Base-by-base conservation (phyloP, 495 filamentous ascomycete genomes). In the Penicillium turbatum region DNA sequence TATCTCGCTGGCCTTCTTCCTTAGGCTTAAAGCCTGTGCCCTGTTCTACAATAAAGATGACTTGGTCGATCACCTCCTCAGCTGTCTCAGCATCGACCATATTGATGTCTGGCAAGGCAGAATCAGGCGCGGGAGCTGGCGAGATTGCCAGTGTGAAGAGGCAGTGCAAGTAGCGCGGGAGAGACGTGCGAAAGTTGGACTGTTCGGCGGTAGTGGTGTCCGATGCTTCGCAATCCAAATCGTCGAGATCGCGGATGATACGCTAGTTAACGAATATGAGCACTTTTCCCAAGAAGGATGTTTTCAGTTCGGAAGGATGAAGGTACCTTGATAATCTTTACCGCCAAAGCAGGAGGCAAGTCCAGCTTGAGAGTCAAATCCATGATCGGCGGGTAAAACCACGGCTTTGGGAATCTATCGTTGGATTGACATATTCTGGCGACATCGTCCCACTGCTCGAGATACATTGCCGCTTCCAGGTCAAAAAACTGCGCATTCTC, bases 21-120 rank as follows among this genome's bases (percentile, higher is more conserved):
- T 30, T 13, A 15, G 4, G 7, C 19, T 12, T 13, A 5, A 13
- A 11, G 8, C 4, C 31, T 31, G 40, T 61, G 15, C 73, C 57
- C 21, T 76, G 67, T 24, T 71, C 64, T 0, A 79, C 80, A 24
- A 81, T 71, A 26, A 65, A 61, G 26, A 79, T 71, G 24, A 80
- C 76, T 51, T 87, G 80, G 26, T 82, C 76, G 31, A 72, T 48
- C 12, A 64, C 53, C 2, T 55, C 60, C 32, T 70, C 64, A 5
- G 68, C 68, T 5, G 68, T 53, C 6, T 31, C 12, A 5, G 36
- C 4, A 9, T 55, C 34, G 6, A 26, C 21, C 10, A 37, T 36
- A 10, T 35, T 12, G 0, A 41, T 1, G 17, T 50, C 44, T 3
- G 7, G 17, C 7, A 11, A 11, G 10, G 6, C 31, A 12, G 6